Conservation (phyloP, 2,329 filamentous ascomycete species). For the Phoma sp. region DNA sequence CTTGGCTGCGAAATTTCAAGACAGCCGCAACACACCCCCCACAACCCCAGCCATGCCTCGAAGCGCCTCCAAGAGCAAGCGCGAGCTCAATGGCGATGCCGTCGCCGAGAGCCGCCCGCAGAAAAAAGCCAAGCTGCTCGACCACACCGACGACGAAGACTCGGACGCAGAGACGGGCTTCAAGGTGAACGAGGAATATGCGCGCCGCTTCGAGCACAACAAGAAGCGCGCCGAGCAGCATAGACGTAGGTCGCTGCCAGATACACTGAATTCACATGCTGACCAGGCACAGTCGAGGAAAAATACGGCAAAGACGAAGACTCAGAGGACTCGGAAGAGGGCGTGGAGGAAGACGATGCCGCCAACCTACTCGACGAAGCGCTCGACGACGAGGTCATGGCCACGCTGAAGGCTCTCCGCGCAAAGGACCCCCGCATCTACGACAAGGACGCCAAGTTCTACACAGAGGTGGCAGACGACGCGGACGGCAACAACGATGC, state of each 20-base stretch:
- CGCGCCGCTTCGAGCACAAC: conserved; percentile 90
- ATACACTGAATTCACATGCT: conserved; percentile 14
- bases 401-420: conserved; percentile 84
- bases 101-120: conserved; percentile 33
- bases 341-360: conserved; percentile 86
- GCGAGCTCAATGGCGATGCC: conserved; percentile 26
- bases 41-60: conserved; percentile 28
- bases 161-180: conserved; percentile 52
- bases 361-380: conserved; percentile 85
- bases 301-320: conserved; percentile 74
- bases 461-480: conserved; percentile 67
- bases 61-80: conserved; percentile 38
- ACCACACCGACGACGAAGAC: conserved; percentile 43
- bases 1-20: conserved; percentile 32
- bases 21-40: conserved; percentile 6
- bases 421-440: conserved; percentile 92
- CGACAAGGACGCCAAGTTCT: conserved; percentile 80
- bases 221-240: conserved; percentile 92
- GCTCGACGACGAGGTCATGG: conserved; percentile 85
- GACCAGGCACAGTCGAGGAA: conserved; percentile 73
- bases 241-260: conserved; percentile 58
- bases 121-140: conserved; percentile 47
- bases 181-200: conserved; percentile 90
- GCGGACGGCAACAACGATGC: conserved; percentile 6
- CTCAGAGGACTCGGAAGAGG: conserved; percentile 59